A percentile compares a stretch with the other conserved stretches of the same genome.
Evolutionary conservation across 2,329 filamentous ascomycete genomes (phyloP).

Genomic region (Cercospora berteroae): DNA sequence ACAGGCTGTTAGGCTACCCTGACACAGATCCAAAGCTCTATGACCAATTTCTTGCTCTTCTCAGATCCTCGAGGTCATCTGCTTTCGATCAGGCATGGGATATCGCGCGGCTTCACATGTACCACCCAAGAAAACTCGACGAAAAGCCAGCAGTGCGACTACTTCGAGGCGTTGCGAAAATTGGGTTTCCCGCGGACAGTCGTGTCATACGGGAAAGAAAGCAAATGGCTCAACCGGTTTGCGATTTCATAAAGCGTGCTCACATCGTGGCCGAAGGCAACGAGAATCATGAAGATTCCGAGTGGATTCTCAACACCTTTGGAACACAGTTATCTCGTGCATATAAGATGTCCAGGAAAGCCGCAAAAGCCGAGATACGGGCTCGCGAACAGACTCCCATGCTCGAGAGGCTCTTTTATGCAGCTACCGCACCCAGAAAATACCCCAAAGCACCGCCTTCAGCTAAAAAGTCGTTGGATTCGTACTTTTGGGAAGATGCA

Average conservation of each 20-base stretch:
- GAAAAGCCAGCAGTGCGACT: background rate
- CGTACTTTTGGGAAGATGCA: background rate
- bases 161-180: background rate
- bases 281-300: background rate
- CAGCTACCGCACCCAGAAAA: background rate
- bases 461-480: background rate
- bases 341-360: background rate
- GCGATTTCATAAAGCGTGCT: background rate
- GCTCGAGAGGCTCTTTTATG: background rate
- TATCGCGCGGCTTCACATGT: background rate
- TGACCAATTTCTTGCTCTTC: background rate
- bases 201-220: background rate
- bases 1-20: background rate
- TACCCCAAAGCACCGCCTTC: background rate
- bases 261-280: background rate
- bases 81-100: background rate
- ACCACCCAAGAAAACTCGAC: background rate
- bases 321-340: background rate
- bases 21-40: background rate
- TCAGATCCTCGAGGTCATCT: background rate
- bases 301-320: background rate
- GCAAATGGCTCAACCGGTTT: background rate
- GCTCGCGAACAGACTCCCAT: background rate
- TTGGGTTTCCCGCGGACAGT: background rate
- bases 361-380: background rate